A percentile compares a stretch with the other conserved stretches of the same genome.
These are phyloP conservation scores for Tolypocladium capitatum DNA, from an alignment of 2,329 filamentous ascomycete genomes.

Conservation along the genomic window DNA sequence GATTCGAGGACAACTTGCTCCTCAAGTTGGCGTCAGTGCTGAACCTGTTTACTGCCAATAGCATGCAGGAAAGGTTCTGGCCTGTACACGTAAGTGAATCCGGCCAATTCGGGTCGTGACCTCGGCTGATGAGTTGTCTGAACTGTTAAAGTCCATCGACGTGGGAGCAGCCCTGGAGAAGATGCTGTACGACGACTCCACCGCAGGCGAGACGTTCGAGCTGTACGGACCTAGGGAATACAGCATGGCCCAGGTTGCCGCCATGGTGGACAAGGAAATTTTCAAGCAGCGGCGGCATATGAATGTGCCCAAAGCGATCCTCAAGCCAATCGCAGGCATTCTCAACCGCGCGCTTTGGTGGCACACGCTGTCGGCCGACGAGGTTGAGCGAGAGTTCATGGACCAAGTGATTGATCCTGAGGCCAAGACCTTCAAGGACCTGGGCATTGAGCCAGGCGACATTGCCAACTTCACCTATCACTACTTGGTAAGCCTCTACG, in stretches of 20 bases:
- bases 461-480: constrained; percentile 80
- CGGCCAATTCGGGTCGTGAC: neutral
- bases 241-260: constrained; percentile 73
- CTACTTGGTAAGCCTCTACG: constrained; percentile 59
- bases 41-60: constrained; percentile 81
- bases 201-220: constrained; percentile 82
- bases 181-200: constrained; percentile 85
- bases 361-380: constrained; percentile 68
- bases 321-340: constrained; percentile 61
- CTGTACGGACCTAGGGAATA: constrained; percentile 91
- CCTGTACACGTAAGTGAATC: constrained; percentile 64
- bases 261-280: constrained; percentile 84
- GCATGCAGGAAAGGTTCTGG: constrained; percentile 82
- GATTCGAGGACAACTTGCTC: constrained; percentile 85
- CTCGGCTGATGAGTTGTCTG: neutral
- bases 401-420: constrained; percentile 82
- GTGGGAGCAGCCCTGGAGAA: constrained; percentile 77
- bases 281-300: constrained; percentile 80
- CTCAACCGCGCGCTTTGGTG: constrained; percentile 84
- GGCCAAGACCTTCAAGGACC: constrained; percentile 91
- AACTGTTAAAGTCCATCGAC: constrained; percentile 56
- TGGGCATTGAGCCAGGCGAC: constrained; percentile 80
- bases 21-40: constrained; percentile 68
- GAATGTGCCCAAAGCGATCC: constrained; percentile 70
- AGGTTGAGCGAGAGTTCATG: constrained; percentile 84